Conservation (phyloP, 1,284 basidiomycete species). For the Mrakiaceae sp. region DNA sequence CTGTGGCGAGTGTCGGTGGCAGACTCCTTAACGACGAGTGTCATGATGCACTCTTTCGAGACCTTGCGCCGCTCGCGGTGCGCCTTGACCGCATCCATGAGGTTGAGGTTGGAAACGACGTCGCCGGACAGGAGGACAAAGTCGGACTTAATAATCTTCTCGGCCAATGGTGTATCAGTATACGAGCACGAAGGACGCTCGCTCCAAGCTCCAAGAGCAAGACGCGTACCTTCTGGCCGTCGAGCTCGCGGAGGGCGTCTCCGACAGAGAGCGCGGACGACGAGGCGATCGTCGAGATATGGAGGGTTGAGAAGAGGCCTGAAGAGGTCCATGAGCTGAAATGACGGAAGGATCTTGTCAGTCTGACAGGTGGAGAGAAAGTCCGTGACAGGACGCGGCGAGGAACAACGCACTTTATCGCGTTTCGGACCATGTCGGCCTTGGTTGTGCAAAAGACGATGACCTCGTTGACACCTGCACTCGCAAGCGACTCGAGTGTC, state of each 20-base stretch:
- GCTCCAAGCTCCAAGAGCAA: no score
- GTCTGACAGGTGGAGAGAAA: slow-evolving; percentile 14
- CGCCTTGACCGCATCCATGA: slow-evolving; percentile 74
- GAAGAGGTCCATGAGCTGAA: neutral
- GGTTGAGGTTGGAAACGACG: slow-evolving; percentile 82
- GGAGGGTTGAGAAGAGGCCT: slow-evolving; percentile 48
- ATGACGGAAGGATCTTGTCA: neutral
- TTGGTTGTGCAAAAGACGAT: slow-evolving; percentile 87
- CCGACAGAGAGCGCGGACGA: slow-evolving; percentile 83
- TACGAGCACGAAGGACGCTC: no score
- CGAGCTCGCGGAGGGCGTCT: slow-evolving; percentile 93
- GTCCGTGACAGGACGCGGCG: slow-evolving; percentile 15
- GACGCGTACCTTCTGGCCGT: slow-evolving; percentile 48
- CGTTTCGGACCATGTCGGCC: slow-evolving; percentile 60
- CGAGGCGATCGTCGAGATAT: slow-evolving; percentile 76
- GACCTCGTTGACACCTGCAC: slow-evolving; percentile 88
- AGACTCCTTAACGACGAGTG: slow-evolving; percentile 63
- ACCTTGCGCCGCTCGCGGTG: slow-evolving; percentile 78
- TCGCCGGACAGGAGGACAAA: slow-evolving; percentile 92
- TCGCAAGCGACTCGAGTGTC: slow-evolving; percentile 86
- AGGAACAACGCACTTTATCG: slow-evolving; percentile 44
- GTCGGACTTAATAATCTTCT: slow-evolving; percentile 72
- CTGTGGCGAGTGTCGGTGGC: slow-evolving; percentile 46
- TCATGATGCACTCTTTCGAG: slow-evolving; percentile 94
- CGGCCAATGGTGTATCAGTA: no score